These are phyloP conservation scores for Acanthamoeba rhysodes DNA, from an alignment of 208 protist genomes.

Conservation along the genomic window DNA sequence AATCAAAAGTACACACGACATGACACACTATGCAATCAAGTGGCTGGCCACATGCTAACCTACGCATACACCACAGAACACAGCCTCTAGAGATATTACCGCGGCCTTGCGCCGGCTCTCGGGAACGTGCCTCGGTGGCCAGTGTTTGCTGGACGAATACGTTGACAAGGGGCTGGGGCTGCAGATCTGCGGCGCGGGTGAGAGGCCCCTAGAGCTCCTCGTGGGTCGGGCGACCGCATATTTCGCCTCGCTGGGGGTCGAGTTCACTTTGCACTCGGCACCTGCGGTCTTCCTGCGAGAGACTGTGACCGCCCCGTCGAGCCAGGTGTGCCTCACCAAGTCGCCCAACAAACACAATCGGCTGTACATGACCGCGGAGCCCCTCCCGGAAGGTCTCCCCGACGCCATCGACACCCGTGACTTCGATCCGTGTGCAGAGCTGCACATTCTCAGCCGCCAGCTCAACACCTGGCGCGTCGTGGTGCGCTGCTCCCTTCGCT, in stretches of 20 bases:
- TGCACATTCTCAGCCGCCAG: background rate
- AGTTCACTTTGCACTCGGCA: constrained; percentile 93
- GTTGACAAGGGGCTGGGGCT: constrained; percentile 87
- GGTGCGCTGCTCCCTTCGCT: background rate
- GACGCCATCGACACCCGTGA: background rate
- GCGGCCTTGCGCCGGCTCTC: background rate
- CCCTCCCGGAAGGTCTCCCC: background rate
- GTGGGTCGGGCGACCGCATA: constrained; percentile 99
- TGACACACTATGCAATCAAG: no score
- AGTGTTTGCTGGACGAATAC: background rate
- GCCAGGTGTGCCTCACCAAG: background rate
- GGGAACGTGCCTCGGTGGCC: background rate
- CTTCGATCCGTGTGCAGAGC: no score
- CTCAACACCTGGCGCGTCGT: background rate
- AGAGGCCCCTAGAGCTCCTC: constrained; percentile 99
- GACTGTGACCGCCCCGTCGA: background rate
- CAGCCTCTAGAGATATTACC: background rate
- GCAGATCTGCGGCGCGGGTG: constrained; percentile 99
- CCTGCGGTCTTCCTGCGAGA: constrained; percentile 95
- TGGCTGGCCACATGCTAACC: no score
- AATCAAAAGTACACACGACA: background rate
- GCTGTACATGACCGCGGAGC: background rate
- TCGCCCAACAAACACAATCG: background rate
- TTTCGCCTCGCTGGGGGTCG: constrained; percentile 92
- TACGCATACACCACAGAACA: background rate